These are phyloP conservation scores for Colletotrichum abscissum DNA, from an alignment of 2,329 filamentous ascomycete species.

Conservation along the genomic window DNA sequence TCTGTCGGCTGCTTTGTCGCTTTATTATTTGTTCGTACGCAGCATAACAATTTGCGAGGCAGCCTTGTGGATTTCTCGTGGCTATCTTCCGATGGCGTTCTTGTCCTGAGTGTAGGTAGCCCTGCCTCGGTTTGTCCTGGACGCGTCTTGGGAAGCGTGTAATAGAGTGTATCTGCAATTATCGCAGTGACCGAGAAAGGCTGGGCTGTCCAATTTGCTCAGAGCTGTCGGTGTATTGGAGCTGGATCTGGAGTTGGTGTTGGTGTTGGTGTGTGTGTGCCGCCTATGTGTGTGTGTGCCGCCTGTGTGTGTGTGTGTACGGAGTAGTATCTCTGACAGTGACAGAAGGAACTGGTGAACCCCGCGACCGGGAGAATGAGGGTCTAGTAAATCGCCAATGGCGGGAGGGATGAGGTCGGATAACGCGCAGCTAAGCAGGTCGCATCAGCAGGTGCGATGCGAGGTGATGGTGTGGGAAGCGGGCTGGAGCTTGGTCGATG, in stretches of 20 bases:
- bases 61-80: constrained; percentile 2
- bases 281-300: too few relatives aligned
- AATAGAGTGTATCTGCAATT: neutral
- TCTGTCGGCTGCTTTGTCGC: neutral
- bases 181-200: neutral
- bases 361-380: neutral
- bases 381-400: neutral
- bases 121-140: neutral
- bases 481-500: constrained; percentile 9
- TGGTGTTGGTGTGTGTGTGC: neutral
- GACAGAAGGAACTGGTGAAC: neutral
- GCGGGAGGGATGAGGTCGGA: constrained; percentile 14
- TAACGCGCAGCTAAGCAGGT: constrained; percentile 18
- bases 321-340: neutral
- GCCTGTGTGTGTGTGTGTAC: too few relatives aligned
- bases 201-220: neutral
- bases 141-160: neutral
- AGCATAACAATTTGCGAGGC: neutral
- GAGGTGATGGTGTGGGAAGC: constrained; percentile 6
- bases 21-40: neutral
- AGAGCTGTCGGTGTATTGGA: too few relatives aligned
- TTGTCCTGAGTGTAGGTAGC: neutral
- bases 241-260: neutral
- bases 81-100: neutral
- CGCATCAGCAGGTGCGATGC: constrained; percentile 29